phyloP scores from a whole-genome alignment of 1,284 basidiomycete genomes.

The Naganishia liquefaciens region DNA sequence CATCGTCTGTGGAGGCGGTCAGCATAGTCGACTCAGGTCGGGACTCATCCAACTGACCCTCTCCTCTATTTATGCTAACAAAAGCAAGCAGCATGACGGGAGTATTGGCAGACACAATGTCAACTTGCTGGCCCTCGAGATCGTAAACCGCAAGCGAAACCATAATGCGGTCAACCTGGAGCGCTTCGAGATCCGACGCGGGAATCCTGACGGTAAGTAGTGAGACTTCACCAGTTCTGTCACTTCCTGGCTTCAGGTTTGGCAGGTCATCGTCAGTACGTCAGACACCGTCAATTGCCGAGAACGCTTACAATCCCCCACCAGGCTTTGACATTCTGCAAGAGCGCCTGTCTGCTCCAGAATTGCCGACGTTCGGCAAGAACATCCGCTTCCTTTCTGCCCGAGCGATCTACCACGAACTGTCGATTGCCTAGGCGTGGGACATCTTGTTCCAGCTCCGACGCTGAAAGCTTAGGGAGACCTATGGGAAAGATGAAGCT shows the following conservation, averaged over 20 bases:
- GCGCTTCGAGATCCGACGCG: constrained; percentile 8
- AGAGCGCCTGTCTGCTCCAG: constrained; percentile 20
- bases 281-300: too few relatives aligned
- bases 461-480: constrained; percentile 64
- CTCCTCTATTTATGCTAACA: neutral
- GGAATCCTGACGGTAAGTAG: neutral
- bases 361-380: constrained; percentile 18
- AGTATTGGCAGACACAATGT: constrained; percentile 9
- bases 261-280: neutral
- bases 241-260: constrained; percentile 9
- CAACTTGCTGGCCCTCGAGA: neutral
- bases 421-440: constrained; percentile 85
- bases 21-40: neutral
- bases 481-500: constrained; percentile 78
- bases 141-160: constrained; percentile 6
- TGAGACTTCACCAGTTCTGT: constrained; percentile 16
- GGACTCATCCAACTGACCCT: neutral
- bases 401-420: constrained; percentile 66
- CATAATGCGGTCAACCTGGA: constrained; percentile 5
- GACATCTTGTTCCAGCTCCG: constrained; percentile 66
- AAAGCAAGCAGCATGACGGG: constrained; percentile 7
- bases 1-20: neutral
- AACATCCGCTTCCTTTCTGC: constrained; percentile 8
- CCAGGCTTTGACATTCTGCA: constrained; percentile 16
- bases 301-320: constrained; percentile 13